phyloP scores from a whole-genome alignment of 495 filamentous ascomycete genomes.

The Extremus antarcticus region DNA sequence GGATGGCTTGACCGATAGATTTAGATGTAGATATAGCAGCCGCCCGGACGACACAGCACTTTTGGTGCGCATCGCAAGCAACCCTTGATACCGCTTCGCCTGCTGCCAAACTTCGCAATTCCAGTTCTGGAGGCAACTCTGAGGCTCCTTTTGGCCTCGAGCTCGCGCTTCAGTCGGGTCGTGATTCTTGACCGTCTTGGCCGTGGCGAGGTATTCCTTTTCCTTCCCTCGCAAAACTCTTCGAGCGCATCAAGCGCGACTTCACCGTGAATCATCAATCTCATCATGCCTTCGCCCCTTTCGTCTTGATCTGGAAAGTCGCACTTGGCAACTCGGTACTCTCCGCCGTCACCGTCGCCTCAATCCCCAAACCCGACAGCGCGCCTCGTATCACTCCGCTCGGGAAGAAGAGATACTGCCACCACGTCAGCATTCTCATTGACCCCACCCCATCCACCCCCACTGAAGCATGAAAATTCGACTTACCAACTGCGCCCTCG shows the following conservation, averaged over 20 bases:
- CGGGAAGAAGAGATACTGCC: constrained; percentile 80
- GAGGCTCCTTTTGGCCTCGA: too few relatives aligned
- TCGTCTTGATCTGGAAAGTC: constrained; percentile 89
- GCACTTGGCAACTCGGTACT: constrained; percentile 76
- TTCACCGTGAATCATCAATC: neutral
- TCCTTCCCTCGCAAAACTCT: too few relatives aligned
- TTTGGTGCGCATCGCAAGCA: too few relatives aligned
- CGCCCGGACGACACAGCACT: too few relatives aligned
- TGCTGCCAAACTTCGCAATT: too few relatives aligned
- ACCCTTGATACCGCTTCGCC: too few relatives aligned
- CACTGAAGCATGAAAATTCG: neutral
- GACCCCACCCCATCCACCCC: neutral
- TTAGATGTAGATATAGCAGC: neutral
- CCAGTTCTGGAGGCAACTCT: too few relatives aligned
- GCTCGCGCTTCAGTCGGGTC: too few relatives aligned
- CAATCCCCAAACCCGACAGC: constrained; percentile 78
- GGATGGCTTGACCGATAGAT: neutral
- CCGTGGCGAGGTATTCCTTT: too few relatives aligned
- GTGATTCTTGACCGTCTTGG: too few relatives aligned
- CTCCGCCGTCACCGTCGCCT: constrained; percentile 60
- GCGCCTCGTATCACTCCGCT: constrained; percentile 84
- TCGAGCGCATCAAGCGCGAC: too few relatives aligned
- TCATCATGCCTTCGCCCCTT: constrained; percentile 17
- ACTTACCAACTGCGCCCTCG: constrained; percentile 69
- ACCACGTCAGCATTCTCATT: too few relatives aligned